Evolutionary conservation across 2,329 filamentous ascomycete species (phyloP).

Genomic region (Curvularia sp.): DNA sequence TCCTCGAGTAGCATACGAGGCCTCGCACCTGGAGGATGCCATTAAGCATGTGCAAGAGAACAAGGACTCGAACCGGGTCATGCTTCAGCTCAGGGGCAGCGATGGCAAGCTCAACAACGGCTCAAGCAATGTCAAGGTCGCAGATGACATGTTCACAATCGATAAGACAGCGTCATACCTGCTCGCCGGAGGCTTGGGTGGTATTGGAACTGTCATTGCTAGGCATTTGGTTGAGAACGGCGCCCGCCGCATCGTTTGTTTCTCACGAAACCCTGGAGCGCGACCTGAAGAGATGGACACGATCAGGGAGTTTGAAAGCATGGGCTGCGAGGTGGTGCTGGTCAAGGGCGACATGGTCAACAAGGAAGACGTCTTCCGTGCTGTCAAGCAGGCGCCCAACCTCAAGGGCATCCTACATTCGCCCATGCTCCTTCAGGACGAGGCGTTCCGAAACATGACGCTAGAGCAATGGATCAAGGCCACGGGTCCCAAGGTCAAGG

Average conservation of each 20-base stretch:
- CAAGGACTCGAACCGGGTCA: background rate
- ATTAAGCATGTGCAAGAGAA: background rate
- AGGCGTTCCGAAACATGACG: slow-evolving; percentile 22
- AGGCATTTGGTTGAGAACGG: slow-evolving; percentile 30
- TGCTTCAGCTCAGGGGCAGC: background rate
- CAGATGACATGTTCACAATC: background rate
- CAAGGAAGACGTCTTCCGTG: slow-evolving; percentile 6
- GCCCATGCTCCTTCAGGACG: background rate
- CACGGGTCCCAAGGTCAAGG: slow-evolving; percentile 27
- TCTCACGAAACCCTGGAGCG: slow-evolving; percentile 24
- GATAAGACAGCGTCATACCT: slow-evolving; percentile 26
- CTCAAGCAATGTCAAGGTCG: background rate
- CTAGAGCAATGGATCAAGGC: slow-evolving; percentile 19
- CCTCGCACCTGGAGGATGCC: background rate
- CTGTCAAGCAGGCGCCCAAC: slow-evolving; percentile 4
- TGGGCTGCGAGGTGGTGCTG: slow-evolving; percentile 20
- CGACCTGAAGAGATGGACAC: slow-evolving; percentile 9
- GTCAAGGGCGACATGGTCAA: slow-evolving; percentile 5
- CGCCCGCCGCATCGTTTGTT: slow-evolving; percentile 24
- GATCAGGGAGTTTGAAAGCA: slow-evolving; percentile 13
- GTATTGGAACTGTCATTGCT: slow-evolving; percentile 27
- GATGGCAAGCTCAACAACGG: background rate
- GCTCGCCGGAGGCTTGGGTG: slow-evolving; percentile 34
- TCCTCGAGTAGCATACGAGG: background rate
- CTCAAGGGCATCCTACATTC: slow-evolving; percentile 1